Evolutionary conservation across 2,329 filamentous ascomycete genomes (phyloP).

Genomic region (Claviceps sp.): DNA sequence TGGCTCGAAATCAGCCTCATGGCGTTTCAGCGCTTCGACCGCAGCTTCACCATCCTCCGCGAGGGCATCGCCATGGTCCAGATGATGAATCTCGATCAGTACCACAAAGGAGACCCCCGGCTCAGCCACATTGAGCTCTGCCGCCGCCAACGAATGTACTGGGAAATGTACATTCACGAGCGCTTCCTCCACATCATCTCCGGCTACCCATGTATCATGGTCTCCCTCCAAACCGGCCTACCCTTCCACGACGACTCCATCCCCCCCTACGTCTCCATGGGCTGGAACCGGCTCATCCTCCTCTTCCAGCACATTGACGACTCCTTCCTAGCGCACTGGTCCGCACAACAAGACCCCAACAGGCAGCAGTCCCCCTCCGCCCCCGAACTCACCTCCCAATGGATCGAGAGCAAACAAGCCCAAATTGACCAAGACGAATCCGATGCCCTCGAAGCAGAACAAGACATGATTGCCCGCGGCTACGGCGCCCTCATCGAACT

Average conservation of each 20-base stretch:
- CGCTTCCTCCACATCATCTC: conserved; percentile 40
- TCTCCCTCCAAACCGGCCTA: conserved; percentile 18
- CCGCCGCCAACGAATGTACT: conserved; percentile 12
- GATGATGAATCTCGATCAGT: conserved; percentile 27
- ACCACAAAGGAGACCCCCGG: conserved; percentile 15
- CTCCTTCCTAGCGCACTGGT: conserved; percentile 24
- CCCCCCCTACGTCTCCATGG: conserved; percentile 21
- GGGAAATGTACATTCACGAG: conserved; percentile 14
- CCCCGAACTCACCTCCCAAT: conserved; percentile 20
- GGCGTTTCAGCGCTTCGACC: conserved; percentile 31
- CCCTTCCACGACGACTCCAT: conserved; percentile 20
- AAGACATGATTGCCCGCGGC: conserved; percentile 13
- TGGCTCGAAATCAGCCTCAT: conserved; percentile 39
- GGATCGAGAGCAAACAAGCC: conserved; percentile 27
- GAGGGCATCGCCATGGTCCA: conserved; percentile 33
- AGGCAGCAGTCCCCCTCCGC: conserved; percentile 4
- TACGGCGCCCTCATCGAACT: conserved; percentile 20
- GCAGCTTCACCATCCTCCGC: conserved; percentile 33
- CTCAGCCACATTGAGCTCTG: conserved; percentile 8
- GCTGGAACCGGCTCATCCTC: conserved; percentile 24
- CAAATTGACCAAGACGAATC: conserved; percentile 26
- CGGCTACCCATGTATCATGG: conserved; percentile 26
- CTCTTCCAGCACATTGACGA: conserved; percentile 26
- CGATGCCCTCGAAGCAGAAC: conserved; percentile 16
- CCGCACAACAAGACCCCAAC: conserved; percentile 14